Evolutionary conservation across 2,329 filamentous ascomycete genomes (phyloP), one percentile per base, ranked within the genome.

Genomic region (Fusarium floridanum): DNA sequence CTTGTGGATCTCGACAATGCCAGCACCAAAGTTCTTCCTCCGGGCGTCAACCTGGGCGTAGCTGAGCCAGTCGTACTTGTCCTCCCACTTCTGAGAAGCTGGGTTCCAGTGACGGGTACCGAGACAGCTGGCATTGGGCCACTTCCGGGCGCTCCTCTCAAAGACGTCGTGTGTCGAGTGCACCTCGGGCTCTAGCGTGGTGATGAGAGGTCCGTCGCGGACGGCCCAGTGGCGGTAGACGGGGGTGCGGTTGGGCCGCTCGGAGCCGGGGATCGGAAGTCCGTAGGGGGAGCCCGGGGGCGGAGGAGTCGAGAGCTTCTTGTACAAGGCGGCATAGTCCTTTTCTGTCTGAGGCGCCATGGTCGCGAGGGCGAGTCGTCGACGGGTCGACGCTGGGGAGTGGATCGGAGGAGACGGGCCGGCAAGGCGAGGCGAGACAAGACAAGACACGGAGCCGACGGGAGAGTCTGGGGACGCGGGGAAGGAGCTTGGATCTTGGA

Each of bases 141-240:
- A 86, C 79, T 87, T 88, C 75, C 88, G 89, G 66, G 88, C 91
- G 75, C 91, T 85, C 29, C 87, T 84, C 82, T 97, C 94, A 80
- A 98, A 97, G 64, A 93, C 86, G 72, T 98, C 94, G 85, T 97
- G 93, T 29, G 91, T 88, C 16, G 95, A 97, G 71, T 87, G 88
- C 61, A 92, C 84, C 61, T 90, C 83, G 20, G 95, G 93, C 80
- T 97, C 93, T 74, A 94, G 86, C 7, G 93, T 92, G 79, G 90
- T 88, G 48, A 97, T 84, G 66, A 97, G 87, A 53, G 90, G 89
- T 68, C 90, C 90, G 83, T 97, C 92, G 67, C 88, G 88, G 80
- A 92, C 92, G 74, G 90, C 90, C 91, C 92, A 97, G 83, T 98
- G 93, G 71, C 97, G 91, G 84, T 98, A 98, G 73, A 97, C 85